Percentiles rank a stretch among this genome's conserved stretches.
Conservation (phyloP, 768 basidiomycete genomes). For the Lanmaoa pseudosensibilis region DNA sequence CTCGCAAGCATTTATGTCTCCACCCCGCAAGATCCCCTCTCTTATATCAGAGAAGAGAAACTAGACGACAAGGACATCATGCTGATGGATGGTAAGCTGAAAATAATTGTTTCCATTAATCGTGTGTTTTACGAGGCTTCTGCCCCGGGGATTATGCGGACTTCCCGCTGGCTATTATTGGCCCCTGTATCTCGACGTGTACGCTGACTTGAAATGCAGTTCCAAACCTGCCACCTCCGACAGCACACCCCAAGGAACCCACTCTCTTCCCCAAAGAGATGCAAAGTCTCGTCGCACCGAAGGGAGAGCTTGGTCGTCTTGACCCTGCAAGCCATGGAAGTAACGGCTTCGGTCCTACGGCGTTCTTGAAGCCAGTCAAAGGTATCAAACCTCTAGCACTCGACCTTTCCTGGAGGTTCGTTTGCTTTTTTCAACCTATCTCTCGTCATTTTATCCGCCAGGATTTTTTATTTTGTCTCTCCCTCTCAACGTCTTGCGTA, state of each 20-base stretch:
- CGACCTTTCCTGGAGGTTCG: constrained; percentile 68
- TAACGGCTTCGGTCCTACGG: background rate
- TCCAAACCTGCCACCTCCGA: constrained; percentile 56
- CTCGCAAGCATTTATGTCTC: constrained; percentile 36
- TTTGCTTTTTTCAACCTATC: constrained; percentile 6
- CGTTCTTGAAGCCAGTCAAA: constrained; percentile 51
- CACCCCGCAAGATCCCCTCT: constrained; percentile 24
- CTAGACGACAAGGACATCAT: constrained; percentile 50
- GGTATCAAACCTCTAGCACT: constrained; percentile 59
- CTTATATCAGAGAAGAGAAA: constrained; percentile 52
- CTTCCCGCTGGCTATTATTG: constrained; percentile 18
- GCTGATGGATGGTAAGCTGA: constrained; percentile 57
- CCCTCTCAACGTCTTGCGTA: background rate
- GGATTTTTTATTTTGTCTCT: background rate
- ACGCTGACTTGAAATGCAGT: constrained; percentile 42
- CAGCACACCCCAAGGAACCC: constrained; percentile 37
- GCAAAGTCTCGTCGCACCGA: constrained; percentile 26
- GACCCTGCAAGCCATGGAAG: background rate
- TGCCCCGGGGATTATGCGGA: constrained; percentile 26
- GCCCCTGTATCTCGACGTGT: constrained; percentile 14
- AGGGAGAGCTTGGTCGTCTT: constrained; percentile 9
- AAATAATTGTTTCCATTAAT: constrained; percentile 11
- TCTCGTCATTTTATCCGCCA: background rate
- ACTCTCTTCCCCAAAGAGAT: constrained; percentile 36
- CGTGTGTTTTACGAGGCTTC: constrained; percentile 14